These are phyloP conservation scores for Saitozyma sp. DNA, from an alignment of 768 basidiomycete species.

Conservation along the genomic window DNA sequence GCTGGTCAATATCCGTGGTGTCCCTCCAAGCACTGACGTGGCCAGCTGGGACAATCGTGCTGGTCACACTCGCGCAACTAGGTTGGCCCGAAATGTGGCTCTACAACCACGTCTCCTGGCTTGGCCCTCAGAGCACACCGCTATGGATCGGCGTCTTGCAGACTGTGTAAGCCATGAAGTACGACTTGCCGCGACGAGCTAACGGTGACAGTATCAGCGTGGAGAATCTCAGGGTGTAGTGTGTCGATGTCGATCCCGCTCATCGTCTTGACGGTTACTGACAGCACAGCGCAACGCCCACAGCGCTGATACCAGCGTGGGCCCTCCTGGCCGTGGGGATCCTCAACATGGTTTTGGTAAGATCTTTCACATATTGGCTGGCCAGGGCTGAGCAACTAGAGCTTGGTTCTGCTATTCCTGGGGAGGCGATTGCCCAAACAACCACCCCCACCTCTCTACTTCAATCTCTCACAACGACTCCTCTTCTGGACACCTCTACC, in stretches of 20 bases:
- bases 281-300: too few species aligned
- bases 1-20: neutral
- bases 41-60: slow-evolving; percentile 7
- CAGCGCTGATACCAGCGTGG: slow-evolving; percentile 20
- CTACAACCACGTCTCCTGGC: slow-evolving; percentile 24
- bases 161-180: slow-evolving; percentile 24
- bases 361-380: neutral
- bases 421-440: slow-evolving; percentile 25
- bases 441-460: slow-evolving; percentile 33
- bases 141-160: slow-evolving; percentile 26
- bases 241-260: slow-evolving; percentile 14
- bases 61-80: slow-evolving; percentile 21
- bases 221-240: slow-evolving; percentile 32
- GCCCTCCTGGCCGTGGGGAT: slow-evolving; percentile 24
- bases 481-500: slow-evolving; percentile 26
- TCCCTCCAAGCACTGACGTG: neutral
- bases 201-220: slow-evolving; percentile 16
- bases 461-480: slow-evolving; percentile 23
- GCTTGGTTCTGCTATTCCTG: slow-evolving; percentile 16
- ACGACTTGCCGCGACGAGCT: neutral
- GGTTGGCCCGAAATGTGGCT: slow-evolving; percentile 36
- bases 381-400: slow-evolving; percentile 14
- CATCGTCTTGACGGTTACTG: too few species aligned
- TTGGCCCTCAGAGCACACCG: slow-evolving; percentile 39
- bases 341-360: slow-evolving; percentile 25